Evolutionary conservation across 495 filamentous ascomycete species (phyloP).

Genomic region (Hypoxylon crocopeplum): DNA sequence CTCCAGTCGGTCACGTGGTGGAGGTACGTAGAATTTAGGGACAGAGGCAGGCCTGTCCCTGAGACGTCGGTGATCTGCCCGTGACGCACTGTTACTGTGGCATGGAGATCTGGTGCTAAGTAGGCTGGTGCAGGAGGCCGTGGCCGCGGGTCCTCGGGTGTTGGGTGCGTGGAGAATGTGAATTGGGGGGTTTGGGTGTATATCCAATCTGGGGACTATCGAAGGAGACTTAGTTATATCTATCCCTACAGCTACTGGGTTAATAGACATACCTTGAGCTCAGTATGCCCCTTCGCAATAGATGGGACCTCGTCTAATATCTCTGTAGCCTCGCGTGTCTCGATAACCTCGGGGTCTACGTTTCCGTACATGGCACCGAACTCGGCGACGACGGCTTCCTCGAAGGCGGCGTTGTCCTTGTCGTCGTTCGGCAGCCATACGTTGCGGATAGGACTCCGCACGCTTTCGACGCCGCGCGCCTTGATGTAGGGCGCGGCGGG

Average conservation of each 20-base stretch:
- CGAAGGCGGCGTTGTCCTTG: constrained; percentile 51
- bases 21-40: constrained; percentile 40
- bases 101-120: constrained; percentile 39
- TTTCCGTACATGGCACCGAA: constrained; percentile 63
- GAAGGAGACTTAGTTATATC: too few relatives aligned
- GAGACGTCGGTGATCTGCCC: constrained; percentile 45
- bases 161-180: constrained; percentile 64
- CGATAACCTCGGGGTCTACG: background rate
- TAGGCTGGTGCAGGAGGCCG: constrained; percentile 52
- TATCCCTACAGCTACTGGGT: too few relatives aligned
- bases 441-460: constrained; percentile 84
- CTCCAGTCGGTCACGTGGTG: constrained; percentile 53
- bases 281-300: constrained; percentile 16
- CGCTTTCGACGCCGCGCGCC: constrained; percentile 91
- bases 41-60: constrained; percentile 18
- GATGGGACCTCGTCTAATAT: background rate
- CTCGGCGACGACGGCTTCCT: constrained; percentile 55
- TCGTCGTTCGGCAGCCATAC: constrained; percentile 54
- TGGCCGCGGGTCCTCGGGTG: constrained; percentile 61
- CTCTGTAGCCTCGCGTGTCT: background rate
- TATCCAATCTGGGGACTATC: constrained; percentile 75
- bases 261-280: constrained; percentile 29
- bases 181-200: constrained; percentile 88
- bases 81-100: constrained; percentile 46
- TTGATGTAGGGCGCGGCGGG: constrained; percentile 76